Percentiles rank a stretch among this genome's conserved stretches.
Evolutionary conservation across 305 asterid genomes (phyloP).

Genomic region (Petunia hybrid): DNA sequence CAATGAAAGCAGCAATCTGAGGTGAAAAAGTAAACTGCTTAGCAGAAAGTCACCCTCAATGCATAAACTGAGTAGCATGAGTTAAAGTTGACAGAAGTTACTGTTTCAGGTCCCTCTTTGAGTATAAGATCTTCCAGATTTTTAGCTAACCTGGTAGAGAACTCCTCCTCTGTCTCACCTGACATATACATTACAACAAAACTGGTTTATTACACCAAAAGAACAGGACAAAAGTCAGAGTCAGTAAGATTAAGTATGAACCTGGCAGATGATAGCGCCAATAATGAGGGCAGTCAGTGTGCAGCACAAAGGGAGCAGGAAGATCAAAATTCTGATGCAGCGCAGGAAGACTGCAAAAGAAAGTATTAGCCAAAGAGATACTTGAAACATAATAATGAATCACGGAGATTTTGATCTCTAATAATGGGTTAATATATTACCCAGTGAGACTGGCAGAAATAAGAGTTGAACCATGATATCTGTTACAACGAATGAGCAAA

Average conservation of each 20-base stretch:
- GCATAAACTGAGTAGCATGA: neutral
- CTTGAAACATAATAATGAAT: neutral
- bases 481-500: slow-evolving; percentile 44
- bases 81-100: slow-evolving; percentile 43
- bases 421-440: slow-evolving; percentile 42
- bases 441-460: slow-evolving; percentile 95
- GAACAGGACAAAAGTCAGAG: slow-evolving; percentile 11
- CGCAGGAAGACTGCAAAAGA: slow-evolving; percentile 70
- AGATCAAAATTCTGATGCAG: slow-evolving; percentile 93
- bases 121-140: slow-evolving; percentile 88
- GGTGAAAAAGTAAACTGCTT: slow-evolving; percentile 30
- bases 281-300: slow-evolving; percentile 94
- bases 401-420: neutral
- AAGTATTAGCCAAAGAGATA: slow-evolving; percentile 22
- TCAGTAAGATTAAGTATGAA: slow-evolving; percentile 25
- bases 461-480: slow-evolving; percentile 96
- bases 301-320: slow-evolving; percentile 84
- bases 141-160: slow-evolving; percentile 89
- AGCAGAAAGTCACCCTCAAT: slow-evolving; percentile 18
- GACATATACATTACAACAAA: slow-evolving; percentile 33
- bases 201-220: slow-evolving; percentile 19
- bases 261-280: slow-evolving; percentile 98
- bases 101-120: slow-evolving; percentile 97
- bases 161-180: slow-evolving; percentile 96
- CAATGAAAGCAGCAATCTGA: slow-evolving; percentile 95